Percentiles rank a stretch among this genome's conserved stretches.
Conservation (phyloP, 169 alveolate genomes). For the Eimeria zaria region DNA sequence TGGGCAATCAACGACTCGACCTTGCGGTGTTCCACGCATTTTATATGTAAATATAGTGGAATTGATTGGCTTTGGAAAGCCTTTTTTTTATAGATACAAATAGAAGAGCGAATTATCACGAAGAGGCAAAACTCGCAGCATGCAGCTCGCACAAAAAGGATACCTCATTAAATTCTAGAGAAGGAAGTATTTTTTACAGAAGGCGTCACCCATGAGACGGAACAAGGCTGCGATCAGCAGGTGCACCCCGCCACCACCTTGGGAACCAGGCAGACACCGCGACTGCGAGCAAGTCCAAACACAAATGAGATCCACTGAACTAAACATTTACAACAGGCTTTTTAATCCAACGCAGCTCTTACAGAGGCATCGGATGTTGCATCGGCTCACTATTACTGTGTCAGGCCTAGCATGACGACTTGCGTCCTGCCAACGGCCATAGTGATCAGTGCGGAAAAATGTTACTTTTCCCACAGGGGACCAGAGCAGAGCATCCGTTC, state of each 20-base stretch:
- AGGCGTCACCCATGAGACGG: background rate
- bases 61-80: background rate
- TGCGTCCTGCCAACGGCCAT: background rate
- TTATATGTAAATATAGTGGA: background rate
- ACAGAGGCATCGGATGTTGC: background rate
- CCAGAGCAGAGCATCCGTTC: background rate
- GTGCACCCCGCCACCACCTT: background rate
- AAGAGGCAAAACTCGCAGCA: background rate
- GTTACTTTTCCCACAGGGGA: background rate
- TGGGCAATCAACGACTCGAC: background rate
- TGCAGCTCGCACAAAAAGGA: background rate
- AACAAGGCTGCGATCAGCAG: background rate
- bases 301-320: background rate
- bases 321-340: background rate
- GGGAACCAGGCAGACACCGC: background rate
- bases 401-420: background rate
- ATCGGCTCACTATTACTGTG: background rate
- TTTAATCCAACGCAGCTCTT: background rate
- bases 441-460: background rate
- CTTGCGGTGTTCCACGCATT: background rate
- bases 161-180: background rate
- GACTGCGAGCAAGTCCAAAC: background rate
- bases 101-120: background rate
- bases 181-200: background rate
- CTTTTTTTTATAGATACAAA: background rate